Evolutionary conservation across 2,329 filamentous ascomycete genomes (phyloP), one percentile per base, ranked within the genome.

Genomic region (Albifimbria verrucaria): DNA sequence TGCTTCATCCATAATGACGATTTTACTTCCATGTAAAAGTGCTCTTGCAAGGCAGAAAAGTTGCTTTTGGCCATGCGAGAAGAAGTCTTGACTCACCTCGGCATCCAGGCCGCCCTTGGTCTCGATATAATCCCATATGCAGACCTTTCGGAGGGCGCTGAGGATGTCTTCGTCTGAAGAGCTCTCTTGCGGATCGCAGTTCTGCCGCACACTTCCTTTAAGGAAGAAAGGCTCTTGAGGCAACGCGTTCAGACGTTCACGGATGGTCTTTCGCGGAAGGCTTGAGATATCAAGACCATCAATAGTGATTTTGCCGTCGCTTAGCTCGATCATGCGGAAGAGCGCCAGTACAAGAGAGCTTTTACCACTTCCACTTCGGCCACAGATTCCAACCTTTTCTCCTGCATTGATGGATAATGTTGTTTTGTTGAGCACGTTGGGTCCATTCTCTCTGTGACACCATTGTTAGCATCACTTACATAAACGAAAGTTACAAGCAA

Each of bases 1-100:
- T 0, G 86, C 86, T 69, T 89, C 86, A 62, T 89, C 86, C 1
- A 89, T 76, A 2, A 89, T 79, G 75, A 89, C 83, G 57, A 89
- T 80, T 57, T 83, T 82, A 0, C 85, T 85, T 0, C 80, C 75
- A 0, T 78, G 76, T 18, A 87, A 79, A 57, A 88, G 86, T 42
- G 81, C 85, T 51, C 80, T 79, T 1, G 84, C 83, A 2, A 87
- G 77, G 57, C 83, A 87, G 24, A 88, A 76, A 1, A 88, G 79
- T 67, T 88, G 59, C 18, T 58, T 61, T 42, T 66, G 64, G 56
- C 49, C 57, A 21, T 57, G 55, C 1, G 52, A 56, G 4, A 59
- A 28, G 11, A n/a, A n/a, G n/a, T n/a, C n/a, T n/a, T n/a, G n/a
- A n/a, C n/a, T 57, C 88, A 2, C 85, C 73, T 0, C 86, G 86